Evolutionary conservation across 2,329 filamentous ascomycete species (phyloP).

Genomic region (Colletotrichum kahawae): DNA sequence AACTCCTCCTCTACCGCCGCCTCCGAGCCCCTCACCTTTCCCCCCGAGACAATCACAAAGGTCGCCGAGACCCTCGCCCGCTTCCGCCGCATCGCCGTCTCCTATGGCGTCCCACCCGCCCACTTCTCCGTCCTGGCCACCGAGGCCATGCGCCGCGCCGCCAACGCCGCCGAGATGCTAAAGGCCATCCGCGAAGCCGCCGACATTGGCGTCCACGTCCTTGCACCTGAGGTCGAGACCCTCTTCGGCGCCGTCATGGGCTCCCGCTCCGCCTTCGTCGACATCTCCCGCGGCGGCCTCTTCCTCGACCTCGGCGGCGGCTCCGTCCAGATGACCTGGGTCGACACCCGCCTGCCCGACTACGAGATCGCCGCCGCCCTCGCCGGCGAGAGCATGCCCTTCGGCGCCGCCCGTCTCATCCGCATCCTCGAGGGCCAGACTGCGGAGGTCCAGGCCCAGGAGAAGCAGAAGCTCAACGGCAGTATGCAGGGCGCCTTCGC

Average conservation of each 20-base stretch:
- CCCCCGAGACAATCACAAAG: constrained; percentile 61
- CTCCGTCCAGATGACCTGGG: constrained; percentile 69
- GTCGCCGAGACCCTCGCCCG: constrained; percentile 71
- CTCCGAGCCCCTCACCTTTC: constrained; percentile 44
- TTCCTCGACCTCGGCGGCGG: constrained; percentile 88
- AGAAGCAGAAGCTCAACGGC: constrained; percentile 59
- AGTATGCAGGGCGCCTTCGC: constrained; percentile 67
- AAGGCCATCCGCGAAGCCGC: constrained; percentile 65
- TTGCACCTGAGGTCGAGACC: constrained; percentile 84
- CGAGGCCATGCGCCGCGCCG: constrained; percentile 83
- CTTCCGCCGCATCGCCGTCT: constrained; percentile 74
- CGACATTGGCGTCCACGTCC: constrained; percentile 69
- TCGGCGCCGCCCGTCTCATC: constrained; percentile 64
- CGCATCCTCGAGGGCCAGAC: constrained; percentile 49
- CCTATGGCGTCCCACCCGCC: constrained; percentile 67
- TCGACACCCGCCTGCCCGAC: constrained; percentile 51
- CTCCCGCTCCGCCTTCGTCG: constrained; percentile 74
- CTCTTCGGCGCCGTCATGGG: constrained; percentile 80
- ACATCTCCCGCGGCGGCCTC: constrained; percentile 67
- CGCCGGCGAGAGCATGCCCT: constrained; percentile 63
- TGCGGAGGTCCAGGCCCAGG: constrained; percentile 44
- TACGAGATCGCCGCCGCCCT: constrained; percentile 61
- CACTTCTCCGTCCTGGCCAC: constrained; percentile 83
- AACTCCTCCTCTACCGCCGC: constrained; percentile 50
- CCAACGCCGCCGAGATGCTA: constrained; percentile 74